Percentiles rank a stretch among this genome's conserved stretches.
phyloP scores from a whole-genome alignment of 2,329 filamentous ascomycete species.

The Rhexocercosporidium sp. region DNA sequence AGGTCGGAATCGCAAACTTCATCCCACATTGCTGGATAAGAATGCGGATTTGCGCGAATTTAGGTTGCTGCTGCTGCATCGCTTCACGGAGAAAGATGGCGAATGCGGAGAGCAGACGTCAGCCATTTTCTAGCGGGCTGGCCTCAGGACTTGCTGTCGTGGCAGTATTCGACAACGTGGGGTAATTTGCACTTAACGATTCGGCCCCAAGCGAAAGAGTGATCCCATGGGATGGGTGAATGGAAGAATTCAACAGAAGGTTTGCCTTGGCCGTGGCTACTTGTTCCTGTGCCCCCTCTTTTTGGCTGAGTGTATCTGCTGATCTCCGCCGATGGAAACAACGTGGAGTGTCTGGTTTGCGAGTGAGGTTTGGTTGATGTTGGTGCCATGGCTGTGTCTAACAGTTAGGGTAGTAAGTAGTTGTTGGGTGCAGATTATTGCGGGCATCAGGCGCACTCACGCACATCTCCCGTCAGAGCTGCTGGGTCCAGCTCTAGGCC shows the following conservation, averaged over 20 bases:
- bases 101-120: slow-evolving; percentile 19
- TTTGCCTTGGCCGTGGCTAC: slow-evolving; percentile 10
- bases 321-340: neutral
- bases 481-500: slow-evolving; percentile 1
- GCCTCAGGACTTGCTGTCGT: slow-evolving; percentile 39
- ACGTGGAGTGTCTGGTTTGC: slow-evolving; percentile 5
- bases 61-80: neutral
- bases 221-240: slow-evolving; percentile 20
- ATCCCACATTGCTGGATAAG: slow-evolving; percentile 6
- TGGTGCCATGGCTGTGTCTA: too few relatives aligned
- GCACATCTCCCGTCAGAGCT: slow-evolving; percentile 8
- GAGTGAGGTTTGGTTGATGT: slow-evolving; percentile 6
- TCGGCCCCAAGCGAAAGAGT: neutral
- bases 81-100: slow-evolving; percentile 10
- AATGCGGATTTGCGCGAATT: slow-evolving; percentile 1
- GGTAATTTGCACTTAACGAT: slow-evolving; percentile 32
- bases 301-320: slow-evolving; percentile 10
- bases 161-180: slow-evolving; percentile 47
- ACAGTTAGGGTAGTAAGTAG: neutral
- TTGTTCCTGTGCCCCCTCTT: neutral
- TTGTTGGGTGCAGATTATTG: neutral
- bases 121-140: slow-evolving; percentile 13
- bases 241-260: slow-evolving; percentile 15
- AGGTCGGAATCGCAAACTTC: slow-evolving; percentile 24
- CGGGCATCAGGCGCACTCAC: neutral